Evolutionary conservation across 352 stramenopile species (phyloP).

Genomic region (Phytophthora pistaciae): DNA sequence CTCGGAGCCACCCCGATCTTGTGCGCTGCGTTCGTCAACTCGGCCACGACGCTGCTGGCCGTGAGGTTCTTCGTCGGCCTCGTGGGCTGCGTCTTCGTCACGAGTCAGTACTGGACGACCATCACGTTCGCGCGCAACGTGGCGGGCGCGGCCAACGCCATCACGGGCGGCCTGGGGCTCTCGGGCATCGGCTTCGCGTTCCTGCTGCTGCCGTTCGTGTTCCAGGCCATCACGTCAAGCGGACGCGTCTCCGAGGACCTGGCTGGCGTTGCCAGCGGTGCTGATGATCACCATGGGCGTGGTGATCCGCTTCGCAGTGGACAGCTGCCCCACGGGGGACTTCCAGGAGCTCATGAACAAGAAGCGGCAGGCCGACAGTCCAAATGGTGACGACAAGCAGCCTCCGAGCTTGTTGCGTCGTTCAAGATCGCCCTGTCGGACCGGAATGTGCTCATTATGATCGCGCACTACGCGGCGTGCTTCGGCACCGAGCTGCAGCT

Average conservation of each 20-base stretch:
- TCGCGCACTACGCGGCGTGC: slow-evolving; percentile 93
- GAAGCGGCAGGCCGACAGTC: slow-evolving; percentile 35
- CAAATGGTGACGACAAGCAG: slow-evolving; percentile 1
- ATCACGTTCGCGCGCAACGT: slow-evolving; percentile 96
- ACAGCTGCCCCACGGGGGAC: slow-evolving; percentile 94
- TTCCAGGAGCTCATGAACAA: slow-evolving; percentile 86
- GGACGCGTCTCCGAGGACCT: slow-evolving; percentile 44
- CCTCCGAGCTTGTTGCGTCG: slow-evolving; percentile 38
- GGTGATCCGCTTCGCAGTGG: slow-evolving; percentile 77
- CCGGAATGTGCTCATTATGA: slow-evolving; percentile 93
- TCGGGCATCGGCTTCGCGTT: slow-evolving; percentile 84
- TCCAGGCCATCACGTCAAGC: slow-evolving; percentile 18
- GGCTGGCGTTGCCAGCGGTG: slow-evolving; percentile 91
- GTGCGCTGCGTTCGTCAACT: slow-evolving; percentile 90
- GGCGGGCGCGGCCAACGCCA: slow-evolving; percentile 94
- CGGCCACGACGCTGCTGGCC: slow-evolving; percentile 70
- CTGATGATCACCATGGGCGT: slow-evolving; percentile 85
- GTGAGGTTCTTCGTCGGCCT: slow-evolving; percentile 96
- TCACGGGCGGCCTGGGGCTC: slow-evolving; percentile 93
- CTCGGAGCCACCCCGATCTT: slow-evolving; percentile 89
- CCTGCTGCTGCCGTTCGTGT: slow-evolving; percentile 31
- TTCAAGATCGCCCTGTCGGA: slow-evolving; percentile 80
- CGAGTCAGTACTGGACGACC: slow-evolving; percentile 95
- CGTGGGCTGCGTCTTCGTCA: slow-evolving; percentile 95
- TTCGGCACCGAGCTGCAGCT: slow-evolving; percentile 97